Evolutionary conservation across 1,284 basidiomycete genomes (phyloP), one percentile per base, ranked within the genome.

Genomic region (Gomphus sp.): DNA sequence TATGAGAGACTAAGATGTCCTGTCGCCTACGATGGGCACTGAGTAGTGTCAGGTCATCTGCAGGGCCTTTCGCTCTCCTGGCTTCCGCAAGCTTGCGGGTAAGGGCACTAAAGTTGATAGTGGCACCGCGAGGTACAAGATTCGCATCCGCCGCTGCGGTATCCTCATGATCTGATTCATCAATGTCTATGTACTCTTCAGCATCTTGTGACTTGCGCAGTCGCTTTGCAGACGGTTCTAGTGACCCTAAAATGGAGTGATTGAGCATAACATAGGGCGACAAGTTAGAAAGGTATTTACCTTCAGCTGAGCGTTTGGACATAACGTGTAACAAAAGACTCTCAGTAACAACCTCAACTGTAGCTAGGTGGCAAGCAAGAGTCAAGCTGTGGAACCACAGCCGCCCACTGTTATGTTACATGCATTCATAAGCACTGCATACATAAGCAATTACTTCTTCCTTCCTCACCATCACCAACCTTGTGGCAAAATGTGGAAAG

Each of bases 101-200:
- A 41, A 92, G 73, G 2, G 87, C 89, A 65, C 81, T 87, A 68
- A 92, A 82, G 65, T 91, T 91, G 67, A 92, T 91, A 10, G 85
- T 91, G 16, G 87, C 84, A 45, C 79, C 77, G 37, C 79, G 79
- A 39, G 87, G 85, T 25, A 89, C 74, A 50, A 85, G 73, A 44
- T 80, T 72, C 1, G 76, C 73, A 60, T 82, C 80, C 6, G 78
- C 74, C 7, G 79, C 63, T 71, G 76, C 55, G 72, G 78, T 63
- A 6, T 59, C 64, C 59, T 79, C 75, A 62, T 83, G 80, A 63
- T 80, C 77, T 61, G 54, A 59, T 25, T 83, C 77, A 65, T 79
- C 80, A 25, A 81, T 73, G 48, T 84, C 77, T 25, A 81, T 63
- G 62, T 82, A 80, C 33, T 82, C 80, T 10, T 77, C 76, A 34